Conservation (phyloP, 2,329 filamentous ascomycete genomes). For the Phoma sp. region DNA sequence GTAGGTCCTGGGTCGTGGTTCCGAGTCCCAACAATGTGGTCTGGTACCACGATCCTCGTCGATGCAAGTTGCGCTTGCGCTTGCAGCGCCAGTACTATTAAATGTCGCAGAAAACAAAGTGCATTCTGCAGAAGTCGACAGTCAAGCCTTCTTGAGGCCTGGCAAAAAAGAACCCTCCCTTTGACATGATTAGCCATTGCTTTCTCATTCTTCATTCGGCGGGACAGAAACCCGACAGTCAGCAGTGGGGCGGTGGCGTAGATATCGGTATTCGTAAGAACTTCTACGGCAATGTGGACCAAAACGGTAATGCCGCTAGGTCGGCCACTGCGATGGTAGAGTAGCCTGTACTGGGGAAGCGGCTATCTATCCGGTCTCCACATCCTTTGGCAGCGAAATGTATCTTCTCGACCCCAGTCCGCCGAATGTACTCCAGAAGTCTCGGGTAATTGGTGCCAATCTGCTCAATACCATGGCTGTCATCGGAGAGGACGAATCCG, state of each 20-base stretch:
- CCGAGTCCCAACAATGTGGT: conserved; percentile 40
- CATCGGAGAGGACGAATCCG: conserved; percentile 88
- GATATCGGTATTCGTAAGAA: conserved; percentile 1
- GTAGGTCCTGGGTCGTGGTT: conserved; percentile 31
- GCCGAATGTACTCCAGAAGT: conserved; percentile 72
- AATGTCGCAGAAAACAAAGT: conserved; percentile 12
- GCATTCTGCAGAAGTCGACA: conserved; percentile 10
- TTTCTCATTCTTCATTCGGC: conserved; percentile 10
- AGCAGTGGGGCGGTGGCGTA: conserved; percentile 13
- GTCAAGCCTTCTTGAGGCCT: background rate
- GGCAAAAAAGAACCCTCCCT: background rate
- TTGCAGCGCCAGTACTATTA: conserved; percentile 31
- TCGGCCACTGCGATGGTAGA: conserved; percentile 40
- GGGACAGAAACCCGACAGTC: conserved; percentile 14
- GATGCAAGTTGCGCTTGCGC: conserved; percentile 20
- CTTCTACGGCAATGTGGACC: conserved; percentile 23
- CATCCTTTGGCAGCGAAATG: conserved; percentile 34
- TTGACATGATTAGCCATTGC: background rate
- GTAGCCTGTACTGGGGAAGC: conserved; percentile 45
- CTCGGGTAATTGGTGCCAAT: conserved; percentile 82
- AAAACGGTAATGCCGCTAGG: conserved; percentile 39
- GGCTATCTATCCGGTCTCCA: conserved; percentile 32
- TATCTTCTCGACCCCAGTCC: conserved; percentile 68
- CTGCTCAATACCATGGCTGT: conserved; percentile 88
- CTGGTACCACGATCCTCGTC: conserved; percentile 32